Evolutionary conservation across 2,329 filamentous ascomycete species (phyloP).

Genomic region (Colletotrichum sp.): DNA sequence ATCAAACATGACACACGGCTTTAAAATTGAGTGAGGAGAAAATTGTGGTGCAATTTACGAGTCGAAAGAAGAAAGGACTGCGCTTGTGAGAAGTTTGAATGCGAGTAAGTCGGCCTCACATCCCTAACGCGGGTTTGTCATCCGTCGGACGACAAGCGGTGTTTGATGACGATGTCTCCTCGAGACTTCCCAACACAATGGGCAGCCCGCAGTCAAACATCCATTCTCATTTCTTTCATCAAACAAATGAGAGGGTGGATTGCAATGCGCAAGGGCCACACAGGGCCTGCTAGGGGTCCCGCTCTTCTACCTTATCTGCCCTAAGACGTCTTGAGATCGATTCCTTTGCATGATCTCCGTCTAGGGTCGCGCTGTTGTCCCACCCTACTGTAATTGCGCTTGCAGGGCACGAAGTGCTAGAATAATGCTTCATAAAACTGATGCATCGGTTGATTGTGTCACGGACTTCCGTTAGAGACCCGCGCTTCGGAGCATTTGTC

Average conservation of each 20-base stretch:
- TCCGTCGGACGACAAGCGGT: not conserved
- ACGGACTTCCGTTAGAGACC: not conserved
- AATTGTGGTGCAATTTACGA: no score
- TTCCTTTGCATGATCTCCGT: slow-evolving; percentile 4
- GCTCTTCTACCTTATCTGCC: not conserved
- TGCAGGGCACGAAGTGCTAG: not conserved
- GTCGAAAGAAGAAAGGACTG: not conserved
- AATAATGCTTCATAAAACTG: not conserved
- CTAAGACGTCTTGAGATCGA: not conserved
- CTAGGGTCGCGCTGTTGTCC: not conserved
- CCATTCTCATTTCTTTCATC: not conserved
- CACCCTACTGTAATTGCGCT: not conserved
- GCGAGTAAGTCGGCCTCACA: not conserved
- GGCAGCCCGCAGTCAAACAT: not conserved
- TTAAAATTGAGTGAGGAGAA: not conserved
- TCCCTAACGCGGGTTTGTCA: not conserved
- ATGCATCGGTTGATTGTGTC: not conserved
- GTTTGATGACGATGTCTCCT: not conserved
- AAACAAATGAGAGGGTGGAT: not conserved
- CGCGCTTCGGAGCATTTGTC: not conserved
- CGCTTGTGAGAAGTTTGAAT: not conserved
- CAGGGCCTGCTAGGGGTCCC: not conserved
- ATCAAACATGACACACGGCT: not conserved
- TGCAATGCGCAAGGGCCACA: not conserved
- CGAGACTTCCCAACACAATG: not conserved